Conservation (phyloP, 352 stramenopile species). For the Phytophthora pistaciae region DNA sequence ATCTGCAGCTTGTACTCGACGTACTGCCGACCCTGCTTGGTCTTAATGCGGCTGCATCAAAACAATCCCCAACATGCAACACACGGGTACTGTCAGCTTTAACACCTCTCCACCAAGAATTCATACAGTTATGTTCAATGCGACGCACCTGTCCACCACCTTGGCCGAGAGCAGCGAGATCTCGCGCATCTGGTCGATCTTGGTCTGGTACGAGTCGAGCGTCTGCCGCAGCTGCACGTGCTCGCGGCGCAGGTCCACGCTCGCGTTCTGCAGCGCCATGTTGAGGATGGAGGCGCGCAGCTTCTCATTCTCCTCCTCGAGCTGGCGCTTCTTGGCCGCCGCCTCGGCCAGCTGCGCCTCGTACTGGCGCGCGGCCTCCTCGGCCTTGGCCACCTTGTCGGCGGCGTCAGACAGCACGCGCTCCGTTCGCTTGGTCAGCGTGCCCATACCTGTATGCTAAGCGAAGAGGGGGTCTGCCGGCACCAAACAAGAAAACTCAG, state of each 20-base stretch:
- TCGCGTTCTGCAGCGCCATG: conserved; percentile 82
- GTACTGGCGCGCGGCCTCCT: conserved; percentile 70
- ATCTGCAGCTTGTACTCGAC: conserved; percentile 92
- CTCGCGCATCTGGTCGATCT: conserved; percentile 90
- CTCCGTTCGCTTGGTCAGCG: conserved; percentile 57
- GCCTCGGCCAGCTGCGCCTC: conserved; percentile 57
- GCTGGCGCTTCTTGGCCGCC: conserved; percentile 71
- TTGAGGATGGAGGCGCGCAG: conserved; percentile 79
- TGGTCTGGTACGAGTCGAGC: conserved; percentile 88
- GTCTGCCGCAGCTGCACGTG: conserved; percentile 87
- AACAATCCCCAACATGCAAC: conserved; percentile 1
- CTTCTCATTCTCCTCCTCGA: conserved; percentile 88
- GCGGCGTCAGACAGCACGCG: conserved; percentile 77
- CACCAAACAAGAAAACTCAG: background rate
- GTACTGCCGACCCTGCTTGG: conserved; percentile 87
- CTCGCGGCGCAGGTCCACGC: conserved; percentile 80
- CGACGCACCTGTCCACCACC: conserved; percentile 81
- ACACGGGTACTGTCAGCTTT: conserved; percentile 29
- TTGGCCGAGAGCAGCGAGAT: conserved; percentile 87
- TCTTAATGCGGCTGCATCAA: conserved; percentile 77
- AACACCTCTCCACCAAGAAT: background rate
- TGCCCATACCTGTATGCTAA: conserved; percentile 50
- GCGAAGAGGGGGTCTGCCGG: background rate
- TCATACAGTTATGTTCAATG: conserved; percentile 2
- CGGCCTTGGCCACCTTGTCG: conserved; percentile 77